These are phyloP conservation scores for Cladorrhinum sp. DNA, from an alignment of 2,329 filamentous ascomycete species.

Conservation along the genomic window DNA sequence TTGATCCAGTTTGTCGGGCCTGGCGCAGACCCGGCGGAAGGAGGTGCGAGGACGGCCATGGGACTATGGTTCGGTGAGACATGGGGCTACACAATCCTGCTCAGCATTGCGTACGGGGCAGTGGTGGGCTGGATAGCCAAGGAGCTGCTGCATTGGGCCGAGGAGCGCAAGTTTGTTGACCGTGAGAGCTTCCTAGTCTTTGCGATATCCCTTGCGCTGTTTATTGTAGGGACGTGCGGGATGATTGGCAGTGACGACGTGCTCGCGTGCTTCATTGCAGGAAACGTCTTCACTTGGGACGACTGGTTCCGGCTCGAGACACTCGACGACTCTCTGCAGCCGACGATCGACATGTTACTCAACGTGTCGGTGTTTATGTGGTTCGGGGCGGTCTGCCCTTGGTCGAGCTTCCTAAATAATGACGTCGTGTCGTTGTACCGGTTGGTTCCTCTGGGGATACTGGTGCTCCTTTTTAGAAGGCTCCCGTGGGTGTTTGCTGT, in stretches of 20 bases:
- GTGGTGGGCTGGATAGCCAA: slow-evolving; percentile 78
- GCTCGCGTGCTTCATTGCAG: slow-evolving; percentile 87
- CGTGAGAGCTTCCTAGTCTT: slow-evolving; percentile 86
- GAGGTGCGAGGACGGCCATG: slow-evolving; percentile 65
- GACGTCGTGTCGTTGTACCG: slow-evolving; percentile 69
- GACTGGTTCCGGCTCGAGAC: slow-evolving; percentile 90
- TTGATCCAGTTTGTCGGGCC: slow-evolving; percentile 71
- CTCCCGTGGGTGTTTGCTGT: slow-evolving; percentile 72
- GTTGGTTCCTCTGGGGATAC: slow-evolving; percentile 67
- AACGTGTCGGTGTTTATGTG: slow-evolving; percentile 88
- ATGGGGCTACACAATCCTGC: slow-evolving; percentile 75
- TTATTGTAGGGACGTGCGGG: slow-evolving; percentile 82
- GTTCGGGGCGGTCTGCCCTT: slow-evolving; percentile 84
- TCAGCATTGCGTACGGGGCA: slow-evolving; percentile 75
- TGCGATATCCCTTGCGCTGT: slow-evolving; percentile 78
- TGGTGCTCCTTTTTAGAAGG: slow-evolving; percentile 74
- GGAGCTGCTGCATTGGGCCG: slow-evolving; percentile 78
- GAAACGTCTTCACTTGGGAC: slow-evolving; percentile 88
- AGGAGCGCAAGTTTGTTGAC: slow-evolving; percentile 77
- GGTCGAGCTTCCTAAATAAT: slow-evolving; percentile 66
- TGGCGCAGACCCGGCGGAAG: slow-evolving; percentile 50
- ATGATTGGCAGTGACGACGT: slow-evolving; percentile 88
- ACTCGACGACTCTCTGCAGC: slow-evolving; percentile 85
- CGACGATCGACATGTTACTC: slow-evolving; percentile 90
- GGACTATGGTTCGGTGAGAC: slow-evolving; percentile 82